A percentile compares a stretch with the other conserved stretches of the same genome.
Conservation (phyloP, 2,329 filamentous ascomycete species). For the Thielaviopsis euricoi region DNA sequence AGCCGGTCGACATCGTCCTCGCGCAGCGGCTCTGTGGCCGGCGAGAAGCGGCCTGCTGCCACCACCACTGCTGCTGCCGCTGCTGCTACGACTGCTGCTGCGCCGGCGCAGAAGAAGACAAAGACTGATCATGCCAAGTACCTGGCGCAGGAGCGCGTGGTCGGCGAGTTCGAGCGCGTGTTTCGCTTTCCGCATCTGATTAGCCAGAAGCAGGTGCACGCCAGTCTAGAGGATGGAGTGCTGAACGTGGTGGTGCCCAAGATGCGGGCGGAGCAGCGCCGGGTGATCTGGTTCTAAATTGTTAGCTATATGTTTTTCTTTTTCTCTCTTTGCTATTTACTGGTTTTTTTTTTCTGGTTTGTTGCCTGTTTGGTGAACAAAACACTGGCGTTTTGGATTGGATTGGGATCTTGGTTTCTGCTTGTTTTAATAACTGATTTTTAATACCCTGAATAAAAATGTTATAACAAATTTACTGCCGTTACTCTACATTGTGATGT, state of each 20-base stretch:
- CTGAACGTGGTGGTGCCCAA: constrained; percentile 49
- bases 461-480: too few species aligned
- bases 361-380: too few species aligned
- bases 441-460: too few species aligned
- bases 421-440: too few species aligned
- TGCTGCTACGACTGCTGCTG: too few species aligned
- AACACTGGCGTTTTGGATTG: too few species aligned
- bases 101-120: background rate
- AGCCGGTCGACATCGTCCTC: constrained; percentile 10
- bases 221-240: constrained; percentile 48
- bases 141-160: constrained; percentile 33
- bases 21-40: constrained; percentile 5
- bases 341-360: background rate
- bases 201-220: constrained; percentile 43
- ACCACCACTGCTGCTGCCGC: background rate
- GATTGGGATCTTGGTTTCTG: too few species aligned
- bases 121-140: constrained; percentile 5
- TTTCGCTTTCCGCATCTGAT: constrained; percentile 52
- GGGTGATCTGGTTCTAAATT: constrained; percentile 13
- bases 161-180: constrained; percentile 50
- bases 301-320: too few species aligned
- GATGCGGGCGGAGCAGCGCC: constrained; percentile 13
- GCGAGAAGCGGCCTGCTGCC: constrained; percentile 12
- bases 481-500: too few species aligned
- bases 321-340: background rate